Percentiles rank a stretch among this genome's conserved stretches.
phyloP scores from a whole-genome alignment of 108 stramenopile species.

The Pseudonitzschia multistriata region DNA sequence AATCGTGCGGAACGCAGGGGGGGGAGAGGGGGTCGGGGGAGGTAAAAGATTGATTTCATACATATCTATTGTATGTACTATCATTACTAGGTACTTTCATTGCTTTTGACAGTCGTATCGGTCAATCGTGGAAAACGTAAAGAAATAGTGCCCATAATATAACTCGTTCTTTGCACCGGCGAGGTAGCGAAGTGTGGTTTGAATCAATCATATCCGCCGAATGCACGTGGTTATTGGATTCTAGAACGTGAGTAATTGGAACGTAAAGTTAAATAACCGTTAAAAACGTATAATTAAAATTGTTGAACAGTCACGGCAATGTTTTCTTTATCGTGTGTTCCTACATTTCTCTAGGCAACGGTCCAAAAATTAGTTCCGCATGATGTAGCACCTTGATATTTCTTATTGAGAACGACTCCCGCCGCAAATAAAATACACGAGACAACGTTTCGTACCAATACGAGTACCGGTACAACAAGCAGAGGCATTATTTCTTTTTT shows the following conservation, averaged over 20 bases:
- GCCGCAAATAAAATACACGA: background rate
- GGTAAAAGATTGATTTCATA: too few species aligned
- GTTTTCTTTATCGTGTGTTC: background rate
- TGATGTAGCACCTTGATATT: too few species aligned
- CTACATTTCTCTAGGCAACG: background rate
- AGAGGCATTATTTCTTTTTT: too few species aligned
- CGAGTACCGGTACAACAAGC: too few species aligned
- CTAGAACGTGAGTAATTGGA: background rate
- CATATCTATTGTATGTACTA: background rate
- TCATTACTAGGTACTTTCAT: too few species aligned
- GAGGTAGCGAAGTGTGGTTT: background rate
- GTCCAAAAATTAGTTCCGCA: background rate
- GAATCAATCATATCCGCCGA: background rate
- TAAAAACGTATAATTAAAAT: background rate
- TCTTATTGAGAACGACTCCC: background rate
- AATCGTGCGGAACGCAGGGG: background rate
- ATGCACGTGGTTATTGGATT: background rate
- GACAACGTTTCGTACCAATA: too few species aligned
- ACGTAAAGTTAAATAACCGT: background rate
- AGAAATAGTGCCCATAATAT: too few species aligned
- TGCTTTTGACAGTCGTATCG: background rate
- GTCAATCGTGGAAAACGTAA: background rate
- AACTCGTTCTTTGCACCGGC: too few species aligned
- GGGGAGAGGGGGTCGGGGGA: background rate
- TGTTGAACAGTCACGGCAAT: background rate